Conservation (phyloP, 176 grass and related monocot genomes). For the Carex scoparia region DNA sequence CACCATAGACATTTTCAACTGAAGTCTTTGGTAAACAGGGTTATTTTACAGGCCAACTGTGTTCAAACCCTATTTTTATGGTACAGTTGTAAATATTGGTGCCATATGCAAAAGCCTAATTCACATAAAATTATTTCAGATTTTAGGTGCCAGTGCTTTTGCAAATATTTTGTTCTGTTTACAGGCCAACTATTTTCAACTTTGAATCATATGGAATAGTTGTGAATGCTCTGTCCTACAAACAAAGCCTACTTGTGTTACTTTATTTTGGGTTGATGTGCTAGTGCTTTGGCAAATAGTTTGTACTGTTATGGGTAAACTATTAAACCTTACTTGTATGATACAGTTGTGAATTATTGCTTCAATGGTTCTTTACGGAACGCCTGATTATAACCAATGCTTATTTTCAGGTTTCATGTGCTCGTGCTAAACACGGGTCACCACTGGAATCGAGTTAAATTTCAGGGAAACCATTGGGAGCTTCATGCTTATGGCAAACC, state of each 20-base stretch:
- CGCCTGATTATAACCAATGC: not conserved
- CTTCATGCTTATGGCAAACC: constrained; percentile 59
- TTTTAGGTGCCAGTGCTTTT: not conserved
- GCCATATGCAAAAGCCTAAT: not conserved
- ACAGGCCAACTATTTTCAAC: not conserved
- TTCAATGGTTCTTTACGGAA: not conserved
- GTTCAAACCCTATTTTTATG: not conserved
- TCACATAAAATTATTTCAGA: not conserved
- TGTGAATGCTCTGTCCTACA: not conserved
- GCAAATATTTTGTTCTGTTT: constrained; percentile 1
- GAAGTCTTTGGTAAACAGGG: not conserved
- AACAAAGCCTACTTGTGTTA: not conserved
- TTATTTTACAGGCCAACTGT: not conserved
- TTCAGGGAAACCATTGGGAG: constrained; percentile 75
- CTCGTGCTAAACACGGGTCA: constrained; percentile 94
- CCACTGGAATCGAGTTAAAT: constrained; percentile 99
- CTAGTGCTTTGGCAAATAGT: not conserved
- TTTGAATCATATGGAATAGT: not conserved
- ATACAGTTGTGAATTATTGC: not conserved
- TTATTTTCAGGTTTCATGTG: constrained; percentile 51
- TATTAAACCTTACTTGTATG: not conserved
- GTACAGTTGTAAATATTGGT: not conserved
- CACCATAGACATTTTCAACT: not conserved
- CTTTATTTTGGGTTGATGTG: not conserved
- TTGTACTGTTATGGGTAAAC: not conserved